Percentiles rank a stretch among this genome's conserved stretches.
Evolutionary conservation across 345 rosid genomes (phyloP).

Genomic region (Acer campestre): DNA sequence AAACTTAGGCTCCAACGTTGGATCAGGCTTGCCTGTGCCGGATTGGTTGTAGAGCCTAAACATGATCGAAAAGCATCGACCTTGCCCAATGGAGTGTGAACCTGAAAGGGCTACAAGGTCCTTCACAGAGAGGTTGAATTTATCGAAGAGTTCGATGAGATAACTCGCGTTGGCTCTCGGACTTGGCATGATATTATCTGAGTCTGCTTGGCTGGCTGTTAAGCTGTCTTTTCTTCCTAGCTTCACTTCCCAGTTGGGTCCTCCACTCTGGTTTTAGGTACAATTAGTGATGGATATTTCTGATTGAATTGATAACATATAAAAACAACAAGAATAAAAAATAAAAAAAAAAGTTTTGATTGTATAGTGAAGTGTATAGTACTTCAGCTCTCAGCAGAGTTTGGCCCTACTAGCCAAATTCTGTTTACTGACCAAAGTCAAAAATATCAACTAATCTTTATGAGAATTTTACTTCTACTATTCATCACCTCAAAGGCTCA

Average conservation of each 20-base stretch:
- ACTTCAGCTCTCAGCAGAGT: background rate
- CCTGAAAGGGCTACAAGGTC: conserved; percentile 96
- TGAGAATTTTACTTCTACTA: background rate
- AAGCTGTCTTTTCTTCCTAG: conserved; percentile 83
- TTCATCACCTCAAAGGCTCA: background rate
- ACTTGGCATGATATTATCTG: conserved; percentile 78
- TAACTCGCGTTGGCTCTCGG: conserved; percentile 77
- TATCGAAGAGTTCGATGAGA: conserved; percentile 60
- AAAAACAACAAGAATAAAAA: background rate
- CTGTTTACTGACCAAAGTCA: background rate
- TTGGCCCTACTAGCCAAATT: background rate
- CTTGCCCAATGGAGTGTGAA: conserved; percentile 90
- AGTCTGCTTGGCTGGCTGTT: conserved; percentile 73
- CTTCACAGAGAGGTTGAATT: conserved; percentile 65
- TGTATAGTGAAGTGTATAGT: background rate
- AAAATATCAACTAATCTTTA: background rate
- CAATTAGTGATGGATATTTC: background rate
- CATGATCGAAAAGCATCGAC: conserved; percentile 82
- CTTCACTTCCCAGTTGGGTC: conserved; percentile 86
- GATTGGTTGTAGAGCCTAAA: conserved; percentile 93
- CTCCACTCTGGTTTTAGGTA: conserved; percentile 61
- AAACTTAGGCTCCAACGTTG: conserved; percentile 56
- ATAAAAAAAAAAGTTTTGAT: background rate
- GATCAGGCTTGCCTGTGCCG: conserved; percentile 71
- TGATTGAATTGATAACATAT: background rate